A percentile compares a stretch with the other conserved stretches of the same genome.
These are phyloP conservation scores for Bisporella sp. DNA, from an alignment of 2,329 filamentous ascomycete species.

Conservation along the genomic window DNA sequence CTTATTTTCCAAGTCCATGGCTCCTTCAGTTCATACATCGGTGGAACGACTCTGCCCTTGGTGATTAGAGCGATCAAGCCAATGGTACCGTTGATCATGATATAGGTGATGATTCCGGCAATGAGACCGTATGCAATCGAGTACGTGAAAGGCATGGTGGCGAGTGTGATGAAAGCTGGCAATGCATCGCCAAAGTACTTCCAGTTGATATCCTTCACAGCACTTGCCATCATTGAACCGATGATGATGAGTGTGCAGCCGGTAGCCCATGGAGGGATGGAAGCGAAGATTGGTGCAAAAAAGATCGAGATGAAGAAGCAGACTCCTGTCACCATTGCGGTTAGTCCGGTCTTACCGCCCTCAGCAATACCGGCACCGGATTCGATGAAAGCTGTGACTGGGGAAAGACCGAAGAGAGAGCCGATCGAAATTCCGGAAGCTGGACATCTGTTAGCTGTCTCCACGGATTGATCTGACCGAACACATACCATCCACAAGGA, in stretches of 20 bases:
- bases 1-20: conserved; percentile 43
- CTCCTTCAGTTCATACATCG: conserved; percentile 70
- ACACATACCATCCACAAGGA: conserved; percentile 66
- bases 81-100: conserved; percentile 63
- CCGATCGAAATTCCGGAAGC: conserved; percentile 75
- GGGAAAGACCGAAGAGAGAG: conserved; percentile 68
- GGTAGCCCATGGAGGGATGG: conserved; percentile 83
- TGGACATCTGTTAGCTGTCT: neutral
- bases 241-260: conserved; percentile 83
- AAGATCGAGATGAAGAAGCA: conserved; percentile 86
- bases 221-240: conserved; percentile 77
- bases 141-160: conserved; percentile 85
- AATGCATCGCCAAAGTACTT: conserved; percentile 75
- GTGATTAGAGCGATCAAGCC: conserved; percentile 61
- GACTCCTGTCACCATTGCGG: conserved; percentile 68
- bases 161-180: conserved; percentile 77
- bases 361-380: conserved; percentile 87
- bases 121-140: conserved; percentile 84
- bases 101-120: conserved; percentile 69
- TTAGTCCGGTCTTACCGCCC: conserved; percentile 79
- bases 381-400: conserved; percentile 82
- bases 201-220: conserved; percentile 84
- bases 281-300: conserved; percentile 86
- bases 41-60: conserved; percentile 63
- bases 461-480: neutral